These are phyloP conservation scores for Tuber melanosporum DNA, from an alignment of 495 filamentous ascomycete genomes.

Conservation along the genomic window DNA sequence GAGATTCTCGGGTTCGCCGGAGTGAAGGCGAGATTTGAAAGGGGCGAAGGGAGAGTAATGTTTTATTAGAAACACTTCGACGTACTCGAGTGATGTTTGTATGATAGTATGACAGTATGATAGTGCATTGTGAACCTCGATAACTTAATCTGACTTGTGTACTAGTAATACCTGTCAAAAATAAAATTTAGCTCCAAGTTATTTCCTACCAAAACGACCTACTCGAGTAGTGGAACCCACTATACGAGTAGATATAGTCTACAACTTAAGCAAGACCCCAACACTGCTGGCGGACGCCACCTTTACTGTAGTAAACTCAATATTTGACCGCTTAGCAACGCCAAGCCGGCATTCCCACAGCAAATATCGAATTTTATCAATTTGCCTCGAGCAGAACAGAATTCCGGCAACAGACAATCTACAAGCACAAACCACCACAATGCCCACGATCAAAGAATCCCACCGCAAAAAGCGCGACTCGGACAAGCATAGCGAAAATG, in stretches of 20 bases:
- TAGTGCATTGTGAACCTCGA: background rate
- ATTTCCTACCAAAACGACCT: background rate
- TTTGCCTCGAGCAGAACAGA: background rate
- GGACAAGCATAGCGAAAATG: conserved; percentile 25
- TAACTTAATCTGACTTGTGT: background rate
- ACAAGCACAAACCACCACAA: conserved; percentile 4
- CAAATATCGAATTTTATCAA: background rate
- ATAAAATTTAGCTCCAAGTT: background rate
- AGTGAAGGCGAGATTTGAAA: conserved; percentile 21
- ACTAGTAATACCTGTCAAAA: no score
- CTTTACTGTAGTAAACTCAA: no score
- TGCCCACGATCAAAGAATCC: conserved; percentile 16
- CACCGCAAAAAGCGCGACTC: conserved; percentile 27
- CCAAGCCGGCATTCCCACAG: background rate
- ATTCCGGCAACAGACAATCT: background rate
- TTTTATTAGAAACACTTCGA: conserved; percentile 19
- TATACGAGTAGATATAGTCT: no score
- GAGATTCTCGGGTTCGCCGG: conserved; percentile 30
- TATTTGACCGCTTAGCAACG: background rate
- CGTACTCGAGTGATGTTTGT: background rate
- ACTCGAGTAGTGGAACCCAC: no score
- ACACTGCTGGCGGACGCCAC: background rate
- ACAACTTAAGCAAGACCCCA: background rate
- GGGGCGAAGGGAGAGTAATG: conserved; percentile 20
- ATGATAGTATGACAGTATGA: background rate